Evolutionary conservation across 768 basidiomycete species (phyloP).

Genomic region (Cystofilobasidium bisporidii): DNA sequence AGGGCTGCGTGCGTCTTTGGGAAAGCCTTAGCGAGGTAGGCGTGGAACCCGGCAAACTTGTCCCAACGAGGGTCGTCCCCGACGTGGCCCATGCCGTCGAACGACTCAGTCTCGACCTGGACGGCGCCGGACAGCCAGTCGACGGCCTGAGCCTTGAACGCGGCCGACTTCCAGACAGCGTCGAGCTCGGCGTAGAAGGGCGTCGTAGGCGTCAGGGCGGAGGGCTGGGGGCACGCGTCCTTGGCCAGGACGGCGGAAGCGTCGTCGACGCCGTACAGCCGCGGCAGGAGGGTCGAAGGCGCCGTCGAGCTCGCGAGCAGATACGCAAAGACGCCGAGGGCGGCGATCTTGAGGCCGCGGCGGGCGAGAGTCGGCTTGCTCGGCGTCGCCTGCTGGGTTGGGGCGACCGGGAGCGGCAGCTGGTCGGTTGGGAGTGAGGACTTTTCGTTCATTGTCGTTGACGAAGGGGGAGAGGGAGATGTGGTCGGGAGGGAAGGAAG

Average conservation of each 20-base stretch:
- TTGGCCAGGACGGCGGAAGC: not conserved
- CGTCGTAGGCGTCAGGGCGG: not conserved
- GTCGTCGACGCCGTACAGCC: not conserved
- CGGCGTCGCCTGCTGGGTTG: not conserved
- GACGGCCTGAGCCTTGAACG: conserved; percentile 44
- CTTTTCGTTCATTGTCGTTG: not conserved
- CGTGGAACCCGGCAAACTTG: conserved; percentile 49
- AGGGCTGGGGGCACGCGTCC: conserved; percentile 10
- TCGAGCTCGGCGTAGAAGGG: not conserved
- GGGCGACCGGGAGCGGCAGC: not conserved
- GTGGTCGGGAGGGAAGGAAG: not conserved
- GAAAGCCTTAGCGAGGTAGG: conserved; percentile 50
- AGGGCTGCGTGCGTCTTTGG: conserved; percentile 56
- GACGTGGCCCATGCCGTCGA: conserved; percentile 13
- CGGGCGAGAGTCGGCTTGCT: not conserved
- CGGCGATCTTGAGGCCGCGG: not conserved
- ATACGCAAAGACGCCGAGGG: not conserved
- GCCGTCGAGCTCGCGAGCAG: not conserved
- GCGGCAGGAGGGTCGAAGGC: not conserved
- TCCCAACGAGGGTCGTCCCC: conserved; percentile 42
- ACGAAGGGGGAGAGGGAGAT: not conserved
- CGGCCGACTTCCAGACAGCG: conserved; percentile 32
- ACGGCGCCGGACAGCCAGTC: conserved; percentile 50
- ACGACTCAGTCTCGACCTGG: conserved; percentile 32
- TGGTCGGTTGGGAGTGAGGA: not conserved